Evolutionary conservation across 2,329 filamentous ascomycete genomes (phyloP), one percentile per base, ranked within the genome.

Genomic region (Dothideomycetidae sp.): DNA sequence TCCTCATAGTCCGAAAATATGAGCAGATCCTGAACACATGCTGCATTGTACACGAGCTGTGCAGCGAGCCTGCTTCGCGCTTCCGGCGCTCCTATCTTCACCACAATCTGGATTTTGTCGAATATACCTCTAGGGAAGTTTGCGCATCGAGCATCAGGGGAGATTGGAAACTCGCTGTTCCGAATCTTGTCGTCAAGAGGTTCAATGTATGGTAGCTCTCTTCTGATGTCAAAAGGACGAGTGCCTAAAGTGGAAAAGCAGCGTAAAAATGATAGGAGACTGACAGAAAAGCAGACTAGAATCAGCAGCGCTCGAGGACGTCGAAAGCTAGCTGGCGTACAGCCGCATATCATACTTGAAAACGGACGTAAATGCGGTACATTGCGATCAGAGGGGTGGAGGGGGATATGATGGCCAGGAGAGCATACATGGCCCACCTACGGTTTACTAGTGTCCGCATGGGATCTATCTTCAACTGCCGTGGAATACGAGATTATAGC

Each of bases 51-150:
- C 35, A 59, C 50, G 41, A 73, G 62, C 46, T 73, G 70, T 3
- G 63, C 53, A 1, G 70, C 68, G 2, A 75, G 60, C 48, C 72
- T 71, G 18, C 67, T 61, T 37, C 59, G 53, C 10, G 69, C 61
- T 46, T 75, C 70, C 7, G 68, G 70, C 11, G 71, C 69, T 37
- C 71, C 72, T 1, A 71, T 75, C 44, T 68, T 67, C 42, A 76
- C 57, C 5, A 73, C 56, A 11, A 75, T 26, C n/a, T 26, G 21
- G n/a, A n/a, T 26, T 26, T 26, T 26, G n/a, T 26, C 21, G 21
- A 26, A 26, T 7, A 26, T 26, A 26, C n/a, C 21, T 26, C 7
- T 7, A 7, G 21, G 21, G 21, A 26, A 26, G 21, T n/a, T 26
- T 26, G 21, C 21, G n/a, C 21, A 26, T 7, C 21, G 21, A 26